Evolutionary conservation across 768 basidiomycete species (phyloP).

Genomic region (Chlorophyllum brunneum): DNA sequence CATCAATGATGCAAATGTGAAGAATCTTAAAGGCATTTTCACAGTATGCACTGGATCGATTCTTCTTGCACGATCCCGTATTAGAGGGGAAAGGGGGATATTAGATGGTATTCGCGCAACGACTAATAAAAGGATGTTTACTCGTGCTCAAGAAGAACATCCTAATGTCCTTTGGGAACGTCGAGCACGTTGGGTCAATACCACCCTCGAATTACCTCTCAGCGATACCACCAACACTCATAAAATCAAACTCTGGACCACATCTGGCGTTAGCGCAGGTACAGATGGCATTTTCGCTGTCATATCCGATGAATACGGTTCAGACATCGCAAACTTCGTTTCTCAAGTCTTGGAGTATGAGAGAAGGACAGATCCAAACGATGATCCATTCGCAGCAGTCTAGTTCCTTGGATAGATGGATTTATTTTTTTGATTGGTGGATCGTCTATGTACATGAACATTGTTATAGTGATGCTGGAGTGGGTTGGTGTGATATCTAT

Average conservation of each 20-base stretch:
- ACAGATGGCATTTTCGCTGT: conserved; percentile 35
- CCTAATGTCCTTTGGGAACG: conserved; percentile 39
- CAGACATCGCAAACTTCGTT: conserved; percentile 26
- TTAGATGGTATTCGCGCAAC: conserved; percentile 41
- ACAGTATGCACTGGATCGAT: conserved; percentile 42
- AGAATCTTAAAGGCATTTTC: conserved; percentile 19
- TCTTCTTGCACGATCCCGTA: conserved; percentile 29
- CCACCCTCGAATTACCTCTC: conserved; percentile 2
- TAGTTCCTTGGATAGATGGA: not conserved
- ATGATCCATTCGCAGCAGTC: conserved; percentile 34
- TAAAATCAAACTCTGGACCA: conserved; percentile 46
- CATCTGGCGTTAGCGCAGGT: conserved; percentile 45
- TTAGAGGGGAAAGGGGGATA: conserved; percentile 22
- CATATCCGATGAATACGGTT: conserved; percentile 33
- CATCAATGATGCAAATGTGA: not conserved
- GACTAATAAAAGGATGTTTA: conserved; percentile 38
- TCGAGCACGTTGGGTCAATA: conserved; percentile 40
- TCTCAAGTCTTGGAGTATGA: conserved; percentile 36
- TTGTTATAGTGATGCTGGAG: not conserved
- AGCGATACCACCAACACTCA: conserved; percentile 9
- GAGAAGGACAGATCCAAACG: conserved; percentile 29
- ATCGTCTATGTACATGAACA: conserved; percentile 5
- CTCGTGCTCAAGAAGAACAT: conserved; percentile 18
- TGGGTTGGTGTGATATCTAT: not conserved
- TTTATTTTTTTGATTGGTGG: not conserved